Evolutionary conservation across 208 protist genomes (phyloP), one percentile per base, ranked within the genome.

Genomic region (Crithidia mellificae): DNA sequence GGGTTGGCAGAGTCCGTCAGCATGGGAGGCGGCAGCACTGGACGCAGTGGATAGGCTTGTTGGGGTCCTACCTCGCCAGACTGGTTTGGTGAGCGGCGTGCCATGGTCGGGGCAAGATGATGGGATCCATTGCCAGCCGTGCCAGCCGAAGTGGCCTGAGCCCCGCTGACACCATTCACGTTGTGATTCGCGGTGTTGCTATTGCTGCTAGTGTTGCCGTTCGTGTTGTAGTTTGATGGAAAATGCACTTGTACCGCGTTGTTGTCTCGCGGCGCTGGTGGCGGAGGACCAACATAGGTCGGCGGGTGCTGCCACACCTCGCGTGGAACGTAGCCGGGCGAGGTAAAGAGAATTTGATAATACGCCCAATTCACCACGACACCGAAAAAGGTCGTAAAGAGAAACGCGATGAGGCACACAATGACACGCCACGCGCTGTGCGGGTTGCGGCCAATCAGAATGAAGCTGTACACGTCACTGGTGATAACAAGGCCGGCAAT

Each of bases 311-410:
- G 20, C 85, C 88, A 93, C 34, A 73, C 54, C 0, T 75, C 65
- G 1, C 19, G 62, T 0, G 78, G 72, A 30, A 93, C 88, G 44
- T 83, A 91, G 15, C 88, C 88, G 0, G 85, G 85, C 19, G 68
- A 11, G 29, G 77, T 84, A 53, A 81, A 84, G 43, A 91, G 59
- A 49, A 84, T 62, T 20, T 24, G 7, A 39, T 81, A 83, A 51
- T 85, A 90, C 6, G 83, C 36, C 72, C 67, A 85, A 15, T 83
- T 30, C 22, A 81, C 67, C 7, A 82, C 15, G 0, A 30, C 58
- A 12, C 12, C 56, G 7, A 63, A 22, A 12, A 62, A 14, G 2
- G 63, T 65, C 6, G 73, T 73, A 6, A 91, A 25, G 2, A 87
- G 7, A 3, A 92, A 27, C 30, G 71, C 77, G 7, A 88, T 47